Evolutionary conservation across 2,329 filamentous ascomycete genomes (phyloP), one percentile per base, ranked within the genome.

Genomic region (Knufia fluminis): DNA sequence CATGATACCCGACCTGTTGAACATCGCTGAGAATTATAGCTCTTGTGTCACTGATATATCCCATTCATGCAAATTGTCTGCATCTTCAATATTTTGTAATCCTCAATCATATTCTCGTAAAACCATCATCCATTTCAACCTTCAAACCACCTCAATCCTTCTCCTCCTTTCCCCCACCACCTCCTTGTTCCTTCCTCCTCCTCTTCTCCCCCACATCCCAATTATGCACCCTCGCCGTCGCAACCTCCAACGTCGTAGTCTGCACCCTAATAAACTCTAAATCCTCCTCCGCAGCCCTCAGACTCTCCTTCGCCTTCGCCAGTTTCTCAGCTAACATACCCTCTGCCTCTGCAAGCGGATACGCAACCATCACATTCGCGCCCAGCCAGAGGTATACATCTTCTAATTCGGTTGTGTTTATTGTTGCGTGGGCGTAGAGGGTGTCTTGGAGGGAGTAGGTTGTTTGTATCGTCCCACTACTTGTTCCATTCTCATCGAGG

Each of bases 321-420:
- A 95, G 71, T 68, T 95, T 96, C 12, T 82, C 80, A 39, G 77
- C 71, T 49, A 98, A 74, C 57, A 98, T 76, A 38, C 75, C 73
- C 68, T 91, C 82, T 0, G 92, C 92, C 69, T 97, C 92, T 14
- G 82, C 78, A 54, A 97, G 82, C 2, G 90, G 87, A 65, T 98
- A 98, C 45, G 92, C 82, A 52, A 98, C 75, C 92, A 98, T 98
- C 42, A 97, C 90, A 61, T 98, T 98, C 50, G 92, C 91, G 28
- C 92, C 92, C n/a, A 98, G 77, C 92, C 92, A 98, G 48, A 98
- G 76, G 64, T 94, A 95, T 10, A 98, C 91, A 65, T 98, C 91
- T 6, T 95, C 66, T 1, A 68, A 65, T 44, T 69, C 82, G 0
- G 86, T 88, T 1, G 84, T 80, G 19, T 84, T 81, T 49, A 97